These are phyloP conservation scores for Pterocarpus santalinus DNA, from an alignment of 306 rosid species.

Conservation along the genomic window DNA sequence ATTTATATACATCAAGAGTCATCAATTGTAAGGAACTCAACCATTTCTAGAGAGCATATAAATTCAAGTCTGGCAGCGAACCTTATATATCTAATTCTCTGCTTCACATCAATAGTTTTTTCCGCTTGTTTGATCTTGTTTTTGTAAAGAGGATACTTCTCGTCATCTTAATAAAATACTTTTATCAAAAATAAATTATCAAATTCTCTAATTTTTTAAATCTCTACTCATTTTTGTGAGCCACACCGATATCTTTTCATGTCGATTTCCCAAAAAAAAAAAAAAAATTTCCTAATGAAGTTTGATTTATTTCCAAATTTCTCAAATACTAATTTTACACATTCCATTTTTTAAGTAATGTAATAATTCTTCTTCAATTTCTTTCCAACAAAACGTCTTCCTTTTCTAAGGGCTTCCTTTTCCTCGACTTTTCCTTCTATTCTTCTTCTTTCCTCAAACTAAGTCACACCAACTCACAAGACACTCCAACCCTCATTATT, in stretches of 20 bases:
- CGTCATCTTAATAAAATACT: too few relatives aligned
- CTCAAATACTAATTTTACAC: background rate
- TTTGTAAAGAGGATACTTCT: too few relatives aligned
- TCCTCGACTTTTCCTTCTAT: background rate
- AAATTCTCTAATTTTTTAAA: background rate
- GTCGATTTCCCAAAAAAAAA: background rate
- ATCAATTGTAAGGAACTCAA: too few relatives aligned
- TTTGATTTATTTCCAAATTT: constrained; percentile 20
- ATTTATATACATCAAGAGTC: too few relatives aligned
- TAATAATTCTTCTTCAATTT: constrained; percentile 15
- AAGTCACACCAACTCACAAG: background rate
- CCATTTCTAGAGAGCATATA: too few relatives aligned
- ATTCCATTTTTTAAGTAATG: background rate
- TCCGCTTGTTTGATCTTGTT: too few relatives aligned
- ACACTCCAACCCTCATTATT: background rate
- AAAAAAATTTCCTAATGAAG: background rate
- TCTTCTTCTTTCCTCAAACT: background rate
- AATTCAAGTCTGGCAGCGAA: too few relatives aligned
- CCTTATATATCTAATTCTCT: too few relatives aligned
- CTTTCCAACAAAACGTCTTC: background rate
- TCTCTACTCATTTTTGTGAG: background rate
- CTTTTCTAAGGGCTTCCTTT: background rate
- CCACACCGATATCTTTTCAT: constrained; percentile 15
- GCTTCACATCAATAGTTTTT: too few relatives aligned
- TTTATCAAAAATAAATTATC: too few relatives aligned